phyloP scores from a whole-genome alignment of 768 basidiomycete genomes.

The Macrolepiota dolichaula region DNA sequence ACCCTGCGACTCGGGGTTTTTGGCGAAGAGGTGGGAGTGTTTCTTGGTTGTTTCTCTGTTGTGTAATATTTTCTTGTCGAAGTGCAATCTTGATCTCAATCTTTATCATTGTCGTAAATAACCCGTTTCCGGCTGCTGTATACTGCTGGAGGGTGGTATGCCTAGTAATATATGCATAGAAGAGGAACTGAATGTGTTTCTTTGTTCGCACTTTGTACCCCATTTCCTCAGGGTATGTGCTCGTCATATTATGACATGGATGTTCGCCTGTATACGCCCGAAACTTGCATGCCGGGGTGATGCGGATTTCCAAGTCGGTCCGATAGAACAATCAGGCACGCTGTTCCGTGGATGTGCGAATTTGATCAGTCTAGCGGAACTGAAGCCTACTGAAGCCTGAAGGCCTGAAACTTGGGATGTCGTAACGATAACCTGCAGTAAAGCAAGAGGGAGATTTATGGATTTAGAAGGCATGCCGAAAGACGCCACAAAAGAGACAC shows the following conservation, averaged over 20 bases:
- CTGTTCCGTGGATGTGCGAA: too few species aligned
- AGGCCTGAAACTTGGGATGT: background rate
- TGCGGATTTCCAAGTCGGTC: background rate
- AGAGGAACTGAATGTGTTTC: background rate
- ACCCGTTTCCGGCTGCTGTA: background rate
- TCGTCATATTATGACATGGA: background rate
- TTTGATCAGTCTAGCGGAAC: too few species aligned
- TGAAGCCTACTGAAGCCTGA: too few species aligned
- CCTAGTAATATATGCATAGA: background rate
- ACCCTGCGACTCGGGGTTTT: background rate
- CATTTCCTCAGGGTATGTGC: background rate
- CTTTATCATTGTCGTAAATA: background rate
- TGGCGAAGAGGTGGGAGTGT: background rate
- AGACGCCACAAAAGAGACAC: background rate
- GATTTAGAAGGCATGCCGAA: background rate
- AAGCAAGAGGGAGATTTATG: background rate
- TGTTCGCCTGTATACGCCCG: too few species aligned
- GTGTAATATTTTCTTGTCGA: background rate
- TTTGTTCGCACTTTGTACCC: background rate
- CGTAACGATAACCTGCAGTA: background rate
- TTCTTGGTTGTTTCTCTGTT: background rate
- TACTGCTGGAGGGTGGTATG: background rate
- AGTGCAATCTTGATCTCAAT: background rate
- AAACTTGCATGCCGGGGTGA: too few species aligned
- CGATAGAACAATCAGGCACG: background rate